A percentile compares a stretch with the other conserved stretches of the same genome.
Evolutionary conservation across 2,329 filamentous ascomycete species (phyloP).

Genomic region (Hymenoscyphus scutula): DNA sequence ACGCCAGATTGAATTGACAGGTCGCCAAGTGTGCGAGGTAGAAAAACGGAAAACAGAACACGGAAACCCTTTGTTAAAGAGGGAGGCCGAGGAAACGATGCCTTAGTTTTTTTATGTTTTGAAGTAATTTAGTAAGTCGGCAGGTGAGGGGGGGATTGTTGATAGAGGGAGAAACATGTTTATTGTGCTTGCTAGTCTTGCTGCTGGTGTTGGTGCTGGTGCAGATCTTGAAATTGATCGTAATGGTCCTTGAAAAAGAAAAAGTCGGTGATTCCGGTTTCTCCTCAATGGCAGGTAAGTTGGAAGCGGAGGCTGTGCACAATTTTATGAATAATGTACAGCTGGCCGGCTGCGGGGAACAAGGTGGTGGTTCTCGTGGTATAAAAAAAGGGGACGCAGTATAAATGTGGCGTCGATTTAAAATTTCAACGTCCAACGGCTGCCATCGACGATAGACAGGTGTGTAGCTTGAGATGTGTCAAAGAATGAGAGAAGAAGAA

Average conservation of each 20-base stretch:
- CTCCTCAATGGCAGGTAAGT: too few relatives aligned
- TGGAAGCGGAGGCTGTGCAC: neutral
- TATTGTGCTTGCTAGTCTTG: too few relatives aligned
- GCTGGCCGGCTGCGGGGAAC: neutral
- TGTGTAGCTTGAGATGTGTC: neutral
- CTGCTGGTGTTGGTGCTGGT: too few relatives aligned
- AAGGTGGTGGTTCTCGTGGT: neutral
- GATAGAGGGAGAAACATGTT: too few relatives aligned
- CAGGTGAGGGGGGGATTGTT: too few relatives aligned
- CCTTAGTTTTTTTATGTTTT: too few relatives aligned
- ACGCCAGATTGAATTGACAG: slow-evolving; percentile 18
- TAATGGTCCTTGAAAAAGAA: too few relatives aligned
- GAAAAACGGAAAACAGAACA: too few relatives aligned
- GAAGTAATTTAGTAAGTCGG: too few relatives aligned
- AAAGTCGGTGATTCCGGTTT: too few relatives aligned
- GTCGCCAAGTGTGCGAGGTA: too few relatives aligned
- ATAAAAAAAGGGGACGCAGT: neutral
- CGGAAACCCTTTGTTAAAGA: neutral
- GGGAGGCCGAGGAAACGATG: slow-evolving; percentile 8
- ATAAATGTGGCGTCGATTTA: neutral
- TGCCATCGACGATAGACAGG: neutral
- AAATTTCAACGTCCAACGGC: neutral
- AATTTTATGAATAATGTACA: slow-evolving; percentile 1
- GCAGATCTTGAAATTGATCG: too few relatives aligned
- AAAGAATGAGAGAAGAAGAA: neutral